phyloP scores from a whole-genome alignment of 768 basidiomycete species.

The Hemileccinum rubropunctum region DNA sequence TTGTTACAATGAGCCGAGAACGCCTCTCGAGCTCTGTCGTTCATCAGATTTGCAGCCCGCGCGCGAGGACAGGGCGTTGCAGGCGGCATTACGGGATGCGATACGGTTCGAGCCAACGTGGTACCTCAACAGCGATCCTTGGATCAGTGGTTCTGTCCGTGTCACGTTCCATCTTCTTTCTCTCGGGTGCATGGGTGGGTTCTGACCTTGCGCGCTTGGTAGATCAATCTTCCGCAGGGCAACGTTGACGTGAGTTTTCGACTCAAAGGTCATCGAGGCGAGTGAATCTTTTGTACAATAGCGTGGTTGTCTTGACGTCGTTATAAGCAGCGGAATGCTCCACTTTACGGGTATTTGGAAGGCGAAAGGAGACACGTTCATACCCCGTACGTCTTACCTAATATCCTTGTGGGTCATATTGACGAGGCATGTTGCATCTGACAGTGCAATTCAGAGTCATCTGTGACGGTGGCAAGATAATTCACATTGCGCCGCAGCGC shows the following conservation, averaged over 20 bases:
- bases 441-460: conserved; percentile 68
- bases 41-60: conserved; percentile 61
- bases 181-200: background rate
- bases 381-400: conserved; percentile 44
- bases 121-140: conserved; percentile 75
- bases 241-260: conserved; percentile 78
- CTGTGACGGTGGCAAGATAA: conserved; percentile 53
- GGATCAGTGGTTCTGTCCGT: conserved; percentile 65
- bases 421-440: no score
- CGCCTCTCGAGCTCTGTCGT: conserved; percentile 74
- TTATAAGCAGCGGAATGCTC: conserved; percentile 64
- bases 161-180: background rate
- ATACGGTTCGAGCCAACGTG: conserved; percentile 34
- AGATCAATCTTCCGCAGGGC: conserved; percentile 75
- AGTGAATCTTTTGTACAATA: conserved; percentile 9
- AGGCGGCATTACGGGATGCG: conserved; percentile 59
- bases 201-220: background rate
- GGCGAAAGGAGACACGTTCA: conserved; percentile 68
- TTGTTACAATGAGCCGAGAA: conserved; percentile 73
- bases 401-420: no score
- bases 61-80: conserved; percentile 48
- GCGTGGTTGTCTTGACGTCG: background rate
- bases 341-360: conserved; percentile 84
- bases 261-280: conserved; percentile 69
- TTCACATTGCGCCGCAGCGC: conserved; percentile 31